Evolutionary conservation across 306 rosid species (phyloP).

Genomic region (Acacia crassicarpa): DNA sequence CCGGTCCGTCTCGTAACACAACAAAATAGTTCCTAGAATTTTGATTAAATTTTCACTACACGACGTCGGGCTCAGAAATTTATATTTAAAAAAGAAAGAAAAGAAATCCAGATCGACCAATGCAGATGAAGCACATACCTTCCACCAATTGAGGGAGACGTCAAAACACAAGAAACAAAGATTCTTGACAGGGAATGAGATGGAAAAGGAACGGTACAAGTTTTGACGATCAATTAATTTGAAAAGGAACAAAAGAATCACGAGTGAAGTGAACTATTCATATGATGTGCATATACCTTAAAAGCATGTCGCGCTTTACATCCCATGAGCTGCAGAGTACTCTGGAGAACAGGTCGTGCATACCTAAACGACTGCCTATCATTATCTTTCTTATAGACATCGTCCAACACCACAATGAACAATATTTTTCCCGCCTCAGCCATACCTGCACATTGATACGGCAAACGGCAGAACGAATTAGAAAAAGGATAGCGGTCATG

Average conservation of each 20-base stretch:
- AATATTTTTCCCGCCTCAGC: slow-evolving; percentile 42
- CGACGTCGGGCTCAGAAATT: background rate
- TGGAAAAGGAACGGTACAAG: background rate
- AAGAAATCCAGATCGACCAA: slow-evolving; percentile 38
- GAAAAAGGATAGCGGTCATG: background rate
- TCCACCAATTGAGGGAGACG: background rate
- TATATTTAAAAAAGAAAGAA: background rate
- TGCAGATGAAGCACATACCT: background rate
- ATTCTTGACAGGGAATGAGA: background rate
- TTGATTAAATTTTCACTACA: slow-evolving; percentile 4
- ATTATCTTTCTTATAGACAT: slow-evolving; percentile 24
- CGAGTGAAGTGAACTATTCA: background rate
- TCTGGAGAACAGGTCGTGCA: slow-evolving; percentile 77
- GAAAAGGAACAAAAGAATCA: background rate
- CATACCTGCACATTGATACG: slow-evolving; percentile 27
- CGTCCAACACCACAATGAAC: slow-evolving; percentile 77
- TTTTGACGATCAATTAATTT: background rate
- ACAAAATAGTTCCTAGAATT: background rate
- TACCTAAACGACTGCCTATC: slow-evolving; percentile 53
- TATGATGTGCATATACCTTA: slow-evolving; percentile 44
- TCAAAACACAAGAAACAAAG: background rate
- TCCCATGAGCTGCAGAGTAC: slow-evolving; percentile 88
- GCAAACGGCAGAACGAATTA: background rate
- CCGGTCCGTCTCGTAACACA: background rate
- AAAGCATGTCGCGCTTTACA: slow-evolving; percentile 85